Evolutionary conservation across 148 eudicot species (phyloP), one percentile per base, ranked within the genome.

Genomic region (Pharnaceum exiguum): DNA sequence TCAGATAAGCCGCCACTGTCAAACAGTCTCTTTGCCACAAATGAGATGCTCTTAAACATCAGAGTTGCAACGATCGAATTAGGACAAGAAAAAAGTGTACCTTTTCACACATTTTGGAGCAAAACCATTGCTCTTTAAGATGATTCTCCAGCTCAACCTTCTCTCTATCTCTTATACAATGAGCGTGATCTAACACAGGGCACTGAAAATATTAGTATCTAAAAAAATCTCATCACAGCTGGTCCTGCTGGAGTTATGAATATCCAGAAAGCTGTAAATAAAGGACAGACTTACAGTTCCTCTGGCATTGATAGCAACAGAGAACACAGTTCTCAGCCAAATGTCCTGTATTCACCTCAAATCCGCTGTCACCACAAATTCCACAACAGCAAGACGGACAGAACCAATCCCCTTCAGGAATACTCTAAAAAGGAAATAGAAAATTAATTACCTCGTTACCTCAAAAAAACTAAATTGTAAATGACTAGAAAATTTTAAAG

Each of bases 351-450:
- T 57, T 63, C 52, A 51, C 54, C 52, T 65, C 77, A 65, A 71
- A 54, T 57, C 50, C 40, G 50, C 76, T 67, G 57, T 51, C 39
- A 65, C 81, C 78, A 69, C 99, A 94, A 63, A 78, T 68, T 63
- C 73, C 78, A 71, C 99, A 94, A 70, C 96, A 82, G 71, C 99
- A 94, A 10, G 85, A 79, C 17, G 95, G 84, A 53, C 99, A 94
- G 65, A 78, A 94, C 99, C 99, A 94, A 57, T 89, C 91, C 47
- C 96, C 99, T 54, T 76, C 87, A 40, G 99, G 99, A 63, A 94
- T 65, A 38, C 50, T 78, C 99, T 94, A 55, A 3, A 68, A 43
- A 56, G 37, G 37, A 50, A 70, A 46, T 17, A 50, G 5, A 32
- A 59, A 10, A 63, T 46, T 17, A 35, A 55, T n/a, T n/a, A n/a